Evolutionary conservation across 1,139 yeast genomes (phyloP).

Genomic region (Magnusiomyces clavatus): DNA sequence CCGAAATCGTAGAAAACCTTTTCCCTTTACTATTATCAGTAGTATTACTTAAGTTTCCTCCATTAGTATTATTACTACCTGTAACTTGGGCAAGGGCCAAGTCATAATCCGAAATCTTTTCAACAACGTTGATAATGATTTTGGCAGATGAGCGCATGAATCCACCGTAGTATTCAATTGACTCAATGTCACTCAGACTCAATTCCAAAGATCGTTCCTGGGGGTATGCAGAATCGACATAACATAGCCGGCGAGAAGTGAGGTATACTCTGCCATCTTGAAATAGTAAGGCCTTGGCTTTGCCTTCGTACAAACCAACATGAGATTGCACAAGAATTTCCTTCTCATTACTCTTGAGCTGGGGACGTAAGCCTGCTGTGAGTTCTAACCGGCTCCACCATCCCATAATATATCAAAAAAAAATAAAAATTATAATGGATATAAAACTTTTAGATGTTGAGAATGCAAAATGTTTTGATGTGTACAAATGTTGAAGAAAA

Average conservation of each 20-base stretch:
- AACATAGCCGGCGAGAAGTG: conserved; percentile 66
- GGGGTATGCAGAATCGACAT: conserved; percentile 49
- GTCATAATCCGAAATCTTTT: no score
- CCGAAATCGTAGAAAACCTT: neutral
- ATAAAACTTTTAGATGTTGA: no score
- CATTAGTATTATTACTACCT: neutral
- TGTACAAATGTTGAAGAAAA: neutral
- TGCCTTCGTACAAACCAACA: conserved; percentile 38
- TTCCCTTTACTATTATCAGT: neutral
- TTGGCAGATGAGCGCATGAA: conserved; percentile 78
- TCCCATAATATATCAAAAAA: conserved; percentile 6
- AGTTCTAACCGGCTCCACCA: conserved; percentile 40
- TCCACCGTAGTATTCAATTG: conserved; percentile 42
- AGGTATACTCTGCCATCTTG: conserved; percentile 75
- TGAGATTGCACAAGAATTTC: conserved; percentile 33
- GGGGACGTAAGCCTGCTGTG: conserved; percentile 42
- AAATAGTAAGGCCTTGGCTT: conserved; percentile 50
- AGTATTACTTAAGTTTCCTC: neutral
- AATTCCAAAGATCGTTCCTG: conserved; percentile 43
- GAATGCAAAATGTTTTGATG: no score
- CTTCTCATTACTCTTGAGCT: conserved; percentile 37
- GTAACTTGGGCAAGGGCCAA: conserved; percentile 1
- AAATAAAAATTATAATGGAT: neutral
- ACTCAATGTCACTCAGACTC: conserved; percentile 40
- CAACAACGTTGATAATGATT: conserved; percentile 38